Percentiles rank a stretch among this genome's conserved stretches.
Evolutionary conservation across 2,329 filamentous ascomycete genomes (phyloP).

Genomic region (Curvularia lunata): DNA sequence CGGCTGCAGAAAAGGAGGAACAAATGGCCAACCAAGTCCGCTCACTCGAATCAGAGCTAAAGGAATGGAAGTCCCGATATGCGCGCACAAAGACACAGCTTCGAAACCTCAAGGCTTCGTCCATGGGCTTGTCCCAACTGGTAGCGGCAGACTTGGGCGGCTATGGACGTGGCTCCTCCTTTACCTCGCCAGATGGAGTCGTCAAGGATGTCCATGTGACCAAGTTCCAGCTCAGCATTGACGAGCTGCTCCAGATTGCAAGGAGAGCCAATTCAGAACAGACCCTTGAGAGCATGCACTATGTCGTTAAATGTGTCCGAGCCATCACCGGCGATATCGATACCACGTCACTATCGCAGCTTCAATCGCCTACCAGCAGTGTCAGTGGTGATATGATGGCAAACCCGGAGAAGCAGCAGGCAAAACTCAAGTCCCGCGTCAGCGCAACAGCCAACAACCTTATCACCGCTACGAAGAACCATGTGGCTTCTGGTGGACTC

Average conservation of each 20-base stretch:
- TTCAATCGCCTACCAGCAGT: constrained; percentile 47
- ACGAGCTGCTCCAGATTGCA: constrained; percentile 82
- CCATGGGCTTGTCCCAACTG: constrained; percentile 73
- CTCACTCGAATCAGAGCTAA: constrained; percentile 79
- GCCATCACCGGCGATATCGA: constrained; percentile 82
- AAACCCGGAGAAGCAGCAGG: constrained; percentile 59
- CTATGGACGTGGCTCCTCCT: constrained; percentile 69
- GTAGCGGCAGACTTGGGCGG: constrained; percentile 65
- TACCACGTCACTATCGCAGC: constrained; percentile 56
- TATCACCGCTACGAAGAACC: constrained; percentile 94
- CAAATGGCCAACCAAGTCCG: constrained; percentile 77
- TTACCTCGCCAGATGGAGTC: constrained; percentile 74
- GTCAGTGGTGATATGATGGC: constrained; percentile 40
- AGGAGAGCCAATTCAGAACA: constrained; percentile 74
- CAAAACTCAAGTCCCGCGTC: constrained; percentile 78
- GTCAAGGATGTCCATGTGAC: constrained; percentile 93
- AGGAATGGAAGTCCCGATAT: constrained; percentile 90
- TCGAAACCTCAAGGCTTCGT: constrained; percentile 79
- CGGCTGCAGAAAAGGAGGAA: constrained; percentile 81
- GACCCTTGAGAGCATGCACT: constrained; percentile 85
- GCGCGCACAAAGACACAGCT: constrained; percentile 87
- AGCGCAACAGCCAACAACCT: constrained; percentile 95
- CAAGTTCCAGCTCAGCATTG: constrained; percentile 91
- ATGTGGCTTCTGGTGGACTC: constrained; percentile 79
- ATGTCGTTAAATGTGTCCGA: constrained; percentile 80